Base-by-base conservation (phyloP, 164 flowering plant species). In the Brasenia schreberi region DNA sequence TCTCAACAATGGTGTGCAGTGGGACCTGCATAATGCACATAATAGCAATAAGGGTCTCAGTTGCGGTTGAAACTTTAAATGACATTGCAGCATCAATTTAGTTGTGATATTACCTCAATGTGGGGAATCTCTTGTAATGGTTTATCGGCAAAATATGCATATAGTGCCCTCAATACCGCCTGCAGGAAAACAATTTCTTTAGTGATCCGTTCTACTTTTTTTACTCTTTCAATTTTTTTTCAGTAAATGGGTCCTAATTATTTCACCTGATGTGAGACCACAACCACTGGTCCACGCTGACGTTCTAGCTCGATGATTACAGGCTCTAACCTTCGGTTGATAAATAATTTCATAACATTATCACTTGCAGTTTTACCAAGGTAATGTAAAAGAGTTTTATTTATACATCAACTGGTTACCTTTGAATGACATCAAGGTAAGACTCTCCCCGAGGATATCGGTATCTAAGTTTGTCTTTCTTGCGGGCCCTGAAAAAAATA, bases 401-500 rank as follows among this genome's bases (percentile, higher is more conserved):
- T 9, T 49, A 7, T 9, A 49, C 5, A 6, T 49, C 10, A 49
- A 49, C 56, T 49, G 4, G 12, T 7, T 61, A 95, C 99, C 97
- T 92, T 76, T 95, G 99, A 71, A 94, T 94, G 66, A 94, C 99
- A 83, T 94, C 99, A 64, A 91, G 83, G 71, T 94, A 94, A 65
- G 97, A 95, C 72, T 95, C 99, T 61, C 99, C 99, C 61, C 99
- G 96, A 77, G 99, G 99, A 79, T 95, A 95, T 14, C 99, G 83
- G 70, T 95, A 95, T 75, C 97, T 81, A 69, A 95, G 77, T 76
- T 95, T 92, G 77, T 95, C 99, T 78, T 95, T 92, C 80, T 89
- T 82, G 27, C 97, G 94, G 10, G 97, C 77, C 76, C 99, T 95
- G 81, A 66, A 75, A n/a, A 56, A 61, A 23, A 10, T 18, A 61